Evolutionary conservation across 2,329 filamentous ascomycete genomes (phyloP), one percentile per base, ranked within the genome.

Genomic region (Epichloe gansuensis): DNA sequence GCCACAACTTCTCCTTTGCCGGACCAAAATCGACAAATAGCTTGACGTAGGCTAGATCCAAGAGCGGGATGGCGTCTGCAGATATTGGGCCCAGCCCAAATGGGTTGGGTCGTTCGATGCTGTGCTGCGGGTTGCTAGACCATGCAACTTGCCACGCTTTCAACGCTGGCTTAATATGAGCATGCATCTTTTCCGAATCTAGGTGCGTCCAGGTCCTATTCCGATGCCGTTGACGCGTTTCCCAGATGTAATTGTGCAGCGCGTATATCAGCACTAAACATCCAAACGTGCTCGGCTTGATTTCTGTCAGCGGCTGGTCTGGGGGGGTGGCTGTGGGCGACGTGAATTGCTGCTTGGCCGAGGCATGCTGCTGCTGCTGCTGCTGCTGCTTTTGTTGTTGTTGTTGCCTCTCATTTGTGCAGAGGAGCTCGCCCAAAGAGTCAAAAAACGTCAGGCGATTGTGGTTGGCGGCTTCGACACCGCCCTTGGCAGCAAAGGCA

Each of bases 221-320:
- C 60, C 90, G 84, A 60, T 96, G 90, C 50, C 89, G 77, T 67
- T 95, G 90, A 25, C 91, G 79, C 0, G 90, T 96, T 68, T 97
- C 91, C 93, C 93, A 97, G 44, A 97, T 96, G 67, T 95, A 96
- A 60, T 96, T 96, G 70, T 97, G 93, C 25, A 97, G 74, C 3
- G 93, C 90, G 63, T 95, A 91, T 64, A 97, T 96, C 56, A 98
- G 71, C 5, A 96, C 78, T 34, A 96, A 74, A 64, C 89, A 95
- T 8, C 91, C 93, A 65, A 95, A 95, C 0, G 89, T 90, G 68
- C 91, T 96, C 0, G 89, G 89, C 58, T 80, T 81, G 47, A 93
- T 73, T 36, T 88, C 82, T 50, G 74, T 81, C 57, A 77, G 73
- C 1, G 77, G 69, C 1, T 76, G 61, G 8, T 82, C 77, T 21